These are phyloP conservation scores for Cardamine chenopodiifolia DNA, from an alignment of 345 rosid genomes.

Conservation along the genomic window DNA sequence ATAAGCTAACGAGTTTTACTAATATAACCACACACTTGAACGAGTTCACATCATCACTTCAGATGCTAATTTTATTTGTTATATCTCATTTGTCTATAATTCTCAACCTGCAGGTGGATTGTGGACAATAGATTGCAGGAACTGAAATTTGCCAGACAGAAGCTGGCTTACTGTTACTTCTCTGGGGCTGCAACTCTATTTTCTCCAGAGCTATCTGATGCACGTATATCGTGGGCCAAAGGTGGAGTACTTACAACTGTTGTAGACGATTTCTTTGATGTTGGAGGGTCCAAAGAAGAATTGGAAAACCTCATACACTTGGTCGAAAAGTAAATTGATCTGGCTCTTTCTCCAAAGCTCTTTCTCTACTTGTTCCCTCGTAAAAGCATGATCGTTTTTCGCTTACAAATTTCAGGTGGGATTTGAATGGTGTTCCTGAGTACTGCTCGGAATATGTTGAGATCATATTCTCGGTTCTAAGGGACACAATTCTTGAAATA, in stretches of 20 bases:
- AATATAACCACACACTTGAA: slow-evolving; percentile 20
- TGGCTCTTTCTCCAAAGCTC: slow-evolving; percentile 11
- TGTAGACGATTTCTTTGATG: slow-evolving; percentile 85
- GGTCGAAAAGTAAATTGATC: slow-evolving; percentile 57
- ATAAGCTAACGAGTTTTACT: background rate
- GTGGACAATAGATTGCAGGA: slow-evolving; percentile 64
- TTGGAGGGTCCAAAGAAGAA: slow-evolving; percentile 84
- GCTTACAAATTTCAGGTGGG: slow-evolving; percentile 59
- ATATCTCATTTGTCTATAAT: background rate
- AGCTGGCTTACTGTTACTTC: slow-evolving; percentile 77
- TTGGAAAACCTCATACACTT: slow-evolving; percentile 63
- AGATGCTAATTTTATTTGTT: background rate
- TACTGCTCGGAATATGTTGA: slow-evolving; percentile 77
- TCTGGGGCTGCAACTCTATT: slow-evolving; percentile 73
- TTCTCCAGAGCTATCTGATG: slow-evolving; percentile 69
- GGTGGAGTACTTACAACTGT: slow-evolving; percentile 82
- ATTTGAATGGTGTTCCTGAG: slow-evolving; percentile 48
- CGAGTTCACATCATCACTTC: slow-evolving; percentile 4
- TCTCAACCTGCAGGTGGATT: slow-evolving; percentile 63
- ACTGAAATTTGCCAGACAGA: slow-evolving; percentile 79
- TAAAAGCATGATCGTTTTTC: slow-evolving; percentile 21
- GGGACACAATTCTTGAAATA: slow-evolving; percentile 65
- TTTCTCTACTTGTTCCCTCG: slow-evolving; percentile 20
- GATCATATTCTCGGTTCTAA: slow-evolving; percentile 74
- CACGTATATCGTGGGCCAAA: slow-evolving; percentile 95